Evolutionary conservation across 441 rosid genomes (phyloP), one percentile per base, ranked within the genome.

Genomic region (Pelargonium fulgidum): DNA sequence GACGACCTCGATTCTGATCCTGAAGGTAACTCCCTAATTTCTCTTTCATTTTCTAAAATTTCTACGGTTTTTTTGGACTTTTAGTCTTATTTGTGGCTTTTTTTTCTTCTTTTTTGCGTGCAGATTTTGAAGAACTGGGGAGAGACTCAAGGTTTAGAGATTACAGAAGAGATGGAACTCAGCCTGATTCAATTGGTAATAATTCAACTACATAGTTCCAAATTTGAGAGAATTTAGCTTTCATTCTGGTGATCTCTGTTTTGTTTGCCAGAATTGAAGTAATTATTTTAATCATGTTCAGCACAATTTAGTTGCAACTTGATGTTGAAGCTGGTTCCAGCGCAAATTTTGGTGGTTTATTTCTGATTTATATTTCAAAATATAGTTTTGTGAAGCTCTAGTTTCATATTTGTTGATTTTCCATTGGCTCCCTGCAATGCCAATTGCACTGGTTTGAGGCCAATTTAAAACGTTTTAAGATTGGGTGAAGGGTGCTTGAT

Each of bases 141-240:
- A 42, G 61, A 48, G 73, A 26, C 44, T 75, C 72, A 3, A 66
- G 73, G 65, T 67, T 65, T 44, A 61, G 68, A 75, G 76, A 68
- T 41, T 67, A 70, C 70, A 65, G 66, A 50, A 71, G 54, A 65
- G 81, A 80, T 47, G 81, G 76, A 67, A 56, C 74, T 64, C 85
- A 72, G 54, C 52, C 50, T 59, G 77, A 79, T 77, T 71, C 77
- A 45, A 73, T 7, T 72, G 85, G 89, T 84, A 79, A 72, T 29
- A 9, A 22, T 66, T 68, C 59, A 54, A 20, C 7, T 76, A 39
- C 44, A 41, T 29, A 54, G 26, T 59, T 33, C 59, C 59, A 17
- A 58, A 58, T 12, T 61, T 61, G 20, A 14, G 29, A 26, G 29
- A 26, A 50, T 13, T 50, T 50, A 0, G 14, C 56, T 50, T 50